These are phyloP conservation scores for Paracorniculantispora psalliotae DNA, from an alignment of 2,329 filamentous ascomycete species.

Conservation along the genomic window DNA sequence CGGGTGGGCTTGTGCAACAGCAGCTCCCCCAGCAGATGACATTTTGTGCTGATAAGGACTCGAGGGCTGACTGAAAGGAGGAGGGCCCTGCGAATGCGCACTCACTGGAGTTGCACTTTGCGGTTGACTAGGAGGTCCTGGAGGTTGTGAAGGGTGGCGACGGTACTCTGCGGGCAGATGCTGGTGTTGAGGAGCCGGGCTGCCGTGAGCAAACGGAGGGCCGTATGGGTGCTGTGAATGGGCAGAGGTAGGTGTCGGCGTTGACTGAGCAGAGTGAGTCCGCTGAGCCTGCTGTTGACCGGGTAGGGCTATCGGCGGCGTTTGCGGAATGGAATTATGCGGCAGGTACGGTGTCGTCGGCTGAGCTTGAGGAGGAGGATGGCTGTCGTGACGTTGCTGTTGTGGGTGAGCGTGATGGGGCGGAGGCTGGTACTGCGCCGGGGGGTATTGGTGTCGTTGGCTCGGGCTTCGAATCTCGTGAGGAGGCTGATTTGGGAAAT, in stretches of 20 bases:
- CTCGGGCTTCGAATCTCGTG: slow-evolving; percentile 45
- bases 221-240: slow-evolving; percentile 54
- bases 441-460: slow-evolving; percentile 48
- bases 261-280: slow-evolving; percentile 55
- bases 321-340: slow-evolving; percentile 40
- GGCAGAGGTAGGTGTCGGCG: slow-evolving; percentile 56
- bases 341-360: slow-evolving; percentile 37
- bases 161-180: slow-evolving; percentile 37
- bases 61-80: slow-evolving; percentile 33
- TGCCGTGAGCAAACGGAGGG: slow-evolving; percentile 46
- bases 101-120: slow-evolving; percentile 39
- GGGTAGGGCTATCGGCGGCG: slow-evolving; percentile 43
- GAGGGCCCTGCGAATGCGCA: slow-evolving; percentile 30
- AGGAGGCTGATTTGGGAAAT: slow-evolving; percentile 39
- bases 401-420: slow-evolving; percentile 6
- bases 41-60: slow-evolving; percentile 56
- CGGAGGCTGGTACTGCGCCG: slow-evolving; percentile 29
- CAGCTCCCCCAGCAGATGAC: background rate
- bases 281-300: slow-evolving; percentile 36
- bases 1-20: slow-evolving; percentile 7
- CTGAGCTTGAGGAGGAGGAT: slow-evolving; percentile 34
- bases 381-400: slow-evolving; percentile 43
- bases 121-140: slow-evolving; percentile 49
- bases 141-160: slow-evolving; percentile 50
- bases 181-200: slow-evolving; percentile 45